Conservation (phyloP, 441 rosid species). For the Rhodomyrtus psidioides region DNA sequence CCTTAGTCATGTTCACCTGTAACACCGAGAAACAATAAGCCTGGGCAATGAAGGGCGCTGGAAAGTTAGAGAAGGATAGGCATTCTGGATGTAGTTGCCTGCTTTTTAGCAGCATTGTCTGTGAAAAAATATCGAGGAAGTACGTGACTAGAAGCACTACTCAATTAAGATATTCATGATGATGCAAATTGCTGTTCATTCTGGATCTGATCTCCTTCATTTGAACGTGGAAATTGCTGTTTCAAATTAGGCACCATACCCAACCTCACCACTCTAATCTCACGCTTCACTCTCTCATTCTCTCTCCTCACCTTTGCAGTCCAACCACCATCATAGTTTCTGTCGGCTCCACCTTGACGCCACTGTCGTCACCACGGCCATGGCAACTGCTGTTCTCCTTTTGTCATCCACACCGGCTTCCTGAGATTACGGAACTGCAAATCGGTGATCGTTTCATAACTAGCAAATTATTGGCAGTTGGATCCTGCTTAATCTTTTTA, state of each 20-base stretch:
- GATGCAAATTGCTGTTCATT: not conserved
- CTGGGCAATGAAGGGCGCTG: not conserved
- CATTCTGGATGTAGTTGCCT: not conserved
- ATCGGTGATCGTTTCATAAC: not conserved
- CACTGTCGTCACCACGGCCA: rapidly evolving
- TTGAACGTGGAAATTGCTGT: not conserved
- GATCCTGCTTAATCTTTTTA: not conserved
- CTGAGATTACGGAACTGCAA: not conserved
- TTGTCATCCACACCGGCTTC: not conserved
- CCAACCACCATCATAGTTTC: not conserved
- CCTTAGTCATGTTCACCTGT: not conserved
- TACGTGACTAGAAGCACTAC: not conserved
- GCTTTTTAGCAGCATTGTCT: not conserved
- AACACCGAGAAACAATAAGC: not conserved
- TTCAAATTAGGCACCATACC: not conserved
- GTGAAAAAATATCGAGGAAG: not conserved
- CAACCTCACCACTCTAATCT: not conserved
- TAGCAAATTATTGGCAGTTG: not conserved
- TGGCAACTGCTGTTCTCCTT: not conserved
- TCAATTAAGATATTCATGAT: not conserved
- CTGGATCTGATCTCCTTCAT: not conserved
- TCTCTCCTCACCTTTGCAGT: not conserved
- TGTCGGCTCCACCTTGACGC: not conserved
- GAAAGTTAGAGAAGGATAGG: not conserved
- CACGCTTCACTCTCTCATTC: not conserved